Conservation (phyloP, 768 basidiomycete genomes). For the Coprinopsis strossmayeri region DNA sequence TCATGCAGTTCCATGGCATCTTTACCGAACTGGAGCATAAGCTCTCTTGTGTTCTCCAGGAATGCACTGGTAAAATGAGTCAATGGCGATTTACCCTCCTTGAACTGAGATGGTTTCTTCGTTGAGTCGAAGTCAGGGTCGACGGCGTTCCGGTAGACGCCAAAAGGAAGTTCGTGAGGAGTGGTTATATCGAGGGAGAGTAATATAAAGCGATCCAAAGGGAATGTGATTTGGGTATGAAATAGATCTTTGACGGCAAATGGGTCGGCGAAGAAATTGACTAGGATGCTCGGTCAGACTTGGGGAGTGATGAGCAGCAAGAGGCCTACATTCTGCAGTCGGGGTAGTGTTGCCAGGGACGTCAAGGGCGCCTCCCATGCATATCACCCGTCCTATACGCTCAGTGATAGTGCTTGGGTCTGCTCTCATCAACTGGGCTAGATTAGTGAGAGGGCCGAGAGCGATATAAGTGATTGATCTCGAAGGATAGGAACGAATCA, state of each 20-base stretch:
- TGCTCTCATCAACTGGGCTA: conserved; percentile 57
- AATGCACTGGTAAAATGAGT: conserved; percentile 77
- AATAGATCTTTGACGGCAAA: conserved; percentile 72
- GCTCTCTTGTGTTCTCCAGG: conserved; percentile 62
- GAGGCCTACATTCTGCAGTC: conserved; percentile 76
- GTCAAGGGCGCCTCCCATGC: conserved; percentile 93
- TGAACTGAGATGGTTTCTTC: conserved; percentile 36
- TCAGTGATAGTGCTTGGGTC: conserved; percentile 47
- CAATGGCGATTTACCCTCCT: conserved; percentile 47
- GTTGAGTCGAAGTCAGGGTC: conserved; percentile 56
- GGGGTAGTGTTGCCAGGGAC: conserved; percentile 85
- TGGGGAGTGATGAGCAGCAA: conserved; percentile 1
- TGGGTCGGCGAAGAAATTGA: conserved; percentile 86
- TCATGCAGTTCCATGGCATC: conserved; percentile 91
- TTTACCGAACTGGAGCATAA: conserved; percentile 76
- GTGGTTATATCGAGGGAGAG: conserved; percentile 82
- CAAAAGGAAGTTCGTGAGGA: conserved; percentile 71
- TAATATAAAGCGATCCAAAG: conserved; percentile 60
- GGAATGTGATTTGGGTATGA: conserved; percentile 39
- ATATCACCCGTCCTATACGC: conserved; percentile 68
- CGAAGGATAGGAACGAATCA: conserved; percentile 45
- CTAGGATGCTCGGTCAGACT: too few relatives aligned
- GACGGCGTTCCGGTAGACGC: conserved; percentile 47
- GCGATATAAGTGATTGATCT: conserved; percentile 64
- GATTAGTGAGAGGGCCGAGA: conserved; percentile 74